phyloP scores from a whole-genome alignment of 2,329 filamentous ascomycete genomes.

The Alternaria alternata region DNA sequence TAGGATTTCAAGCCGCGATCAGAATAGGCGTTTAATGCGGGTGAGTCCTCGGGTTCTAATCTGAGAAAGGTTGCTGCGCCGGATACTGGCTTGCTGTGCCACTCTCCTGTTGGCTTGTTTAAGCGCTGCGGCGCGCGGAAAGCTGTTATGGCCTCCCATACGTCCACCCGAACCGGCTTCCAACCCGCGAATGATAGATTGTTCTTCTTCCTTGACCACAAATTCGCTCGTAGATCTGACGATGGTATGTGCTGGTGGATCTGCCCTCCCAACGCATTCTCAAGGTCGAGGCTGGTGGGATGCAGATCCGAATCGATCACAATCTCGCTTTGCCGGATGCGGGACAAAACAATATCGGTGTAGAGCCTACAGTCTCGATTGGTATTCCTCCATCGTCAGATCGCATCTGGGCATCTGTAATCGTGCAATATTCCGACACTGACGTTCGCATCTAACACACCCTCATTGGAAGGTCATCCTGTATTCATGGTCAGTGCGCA shows the following conservation, averaged over 20 bases:
- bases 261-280: not conserved
- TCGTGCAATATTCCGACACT: conserved; percentile 9
- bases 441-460: conserved; percentile 4
- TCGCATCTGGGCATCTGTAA: not conserved
- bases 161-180: not conserved
- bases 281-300: not conserved
- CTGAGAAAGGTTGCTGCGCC: conserved; percentile 1
- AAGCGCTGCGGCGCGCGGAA: conserved; percentile 15
- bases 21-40: not conserved
- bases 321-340: not conserved
- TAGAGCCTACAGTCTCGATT: not conserved
- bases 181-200: not conserved
- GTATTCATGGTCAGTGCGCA: conserved; percentile 2
- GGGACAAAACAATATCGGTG: not conserved
- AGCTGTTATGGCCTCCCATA: not conserved
- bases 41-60: not conserved
- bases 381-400: not conserved
- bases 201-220: not conserved
- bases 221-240: not conserved
- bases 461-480: not conserved
- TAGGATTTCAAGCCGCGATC: not conserved
- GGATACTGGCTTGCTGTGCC: not conserved
- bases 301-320: not conserved
- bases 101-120: conserved; percentile 6
- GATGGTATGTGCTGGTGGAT: not conserved